Evolutionary conservation across 805 yeast species (phyloP), one percentile per base, ranked within the genome.

Genomic region (Ogataea angusta): DNA sequence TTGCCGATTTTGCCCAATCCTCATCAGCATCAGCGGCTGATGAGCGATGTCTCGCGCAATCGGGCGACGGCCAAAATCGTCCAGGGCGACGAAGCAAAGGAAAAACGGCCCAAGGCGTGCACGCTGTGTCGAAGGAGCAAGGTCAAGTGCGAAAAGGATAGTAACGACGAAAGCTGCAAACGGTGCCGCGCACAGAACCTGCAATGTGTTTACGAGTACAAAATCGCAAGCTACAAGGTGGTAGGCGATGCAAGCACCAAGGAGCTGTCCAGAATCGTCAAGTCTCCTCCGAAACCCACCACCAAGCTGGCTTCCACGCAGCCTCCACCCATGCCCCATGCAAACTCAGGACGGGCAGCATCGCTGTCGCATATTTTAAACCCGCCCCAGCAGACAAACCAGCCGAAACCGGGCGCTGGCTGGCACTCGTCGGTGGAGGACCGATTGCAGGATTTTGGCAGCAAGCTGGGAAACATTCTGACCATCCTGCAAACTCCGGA

Each of bases 81-180:
- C 2, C 43, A 38, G 22, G 45, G 45, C 28, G 58, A 51, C 22
- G 47, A 41, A 7, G 15, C 34, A 19, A 51, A 48, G 26, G 59
- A 47, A 23, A 63, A 57, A 40, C 47, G 71, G 33, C 59, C 60
- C 26, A 79, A 75, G 52, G 87, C 88, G 3, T 82, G 89, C 57
- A 67, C 76, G 17, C 68, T 70, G 50, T 82, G 89, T 56, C 72
- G 84, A 41, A 68, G 68, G 52, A 68, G 82, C 16, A 82, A 82
- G 59, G 80, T 81, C 19, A 78, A 72, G 57, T 82, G 89, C 51
- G 70, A 69, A 27, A 78, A 78, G 51, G 51, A 64, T 5, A 66
- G 63, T 2, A 56, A 52, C 47, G 61, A 56, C 38, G 52, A 73
- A 38, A 80, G 82, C 2, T 82, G 89, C 56, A 74, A 72, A 46